Base-by-base conservation (phyloP, 2,329 filamentous ascomycete genomes). In the Trichophyton benhamiae region DNA sequence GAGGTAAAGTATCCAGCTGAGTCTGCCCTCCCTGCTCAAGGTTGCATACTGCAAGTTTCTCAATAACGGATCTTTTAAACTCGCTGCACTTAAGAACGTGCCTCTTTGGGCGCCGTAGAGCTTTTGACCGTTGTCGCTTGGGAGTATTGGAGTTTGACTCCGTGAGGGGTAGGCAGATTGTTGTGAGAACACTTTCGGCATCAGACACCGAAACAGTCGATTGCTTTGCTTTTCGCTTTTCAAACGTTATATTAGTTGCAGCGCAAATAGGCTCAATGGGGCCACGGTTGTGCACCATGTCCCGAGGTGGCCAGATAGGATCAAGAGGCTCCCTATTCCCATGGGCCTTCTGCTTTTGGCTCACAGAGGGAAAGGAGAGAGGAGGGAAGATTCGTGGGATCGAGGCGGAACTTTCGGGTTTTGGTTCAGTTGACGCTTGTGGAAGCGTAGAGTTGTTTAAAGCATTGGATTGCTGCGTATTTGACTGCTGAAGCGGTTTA, bases 261-360 rank as follows among this genome's bases (percentile, higher is more conserved):
- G 49, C 13, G 15, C n/a, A 15, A 17, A 53, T 15, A 17, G 25
- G 13, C 1, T 41, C 11, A 17, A 58, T 22, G 25, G 20, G 42
- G 7, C 22, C 38, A 60, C 85, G 81, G 48, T 91, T 74, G 70
- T 75, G 73, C 5, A 68, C 64, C 25, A 76, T 63, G 9, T 68
- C 72, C 61, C 60, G 67, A 5, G 75, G 72, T 20, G 75, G 75
- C 75, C 75, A 77, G 53, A 76, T 59, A 20, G 75, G 69, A 46
- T 73, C 65, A 41, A 73, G 59, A 8, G 68, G 65, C 42, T 74
- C 72, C 25, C 57, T 41, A 13, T 44, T 20, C 22, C 38, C 38
- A 13, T 38, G 53, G 15, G 8, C 27, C n/a, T 48, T 59, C 25
- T 25, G 22, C 25, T 22, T 20, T 25, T 33, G 36, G 4, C 25